Evolutionary conservation across 2,329 filamentous ascomycete species (phyloP).

Genomic region (Apiospora sp.): DNA sequence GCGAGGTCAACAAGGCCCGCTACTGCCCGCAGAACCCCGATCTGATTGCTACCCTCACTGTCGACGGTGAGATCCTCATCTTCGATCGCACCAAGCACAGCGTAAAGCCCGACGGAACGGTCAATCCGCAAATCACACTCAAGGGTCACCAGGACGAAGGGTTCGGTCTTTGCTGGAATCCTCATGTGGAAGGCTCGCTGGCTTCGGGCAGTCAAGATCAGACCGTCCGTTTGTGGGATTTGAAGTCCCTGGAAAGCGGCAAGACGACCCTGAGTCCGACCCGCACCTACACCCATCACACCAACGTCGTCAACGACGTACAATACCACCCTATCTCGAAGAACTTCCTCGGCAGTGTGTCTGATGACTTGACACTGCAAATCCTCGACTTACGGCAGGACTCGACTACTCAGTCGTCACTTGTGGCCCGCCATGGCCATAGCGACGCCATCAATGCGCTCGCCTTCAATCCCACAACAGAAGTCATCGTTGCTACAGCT

Average conservation of each 20-base stretch:
- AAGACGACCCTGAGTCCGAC: slow-evolving; percentile 75
- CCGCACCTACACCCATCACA: slow-evolving; percentile 86
- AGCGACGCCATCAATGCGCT: slow-evolving; percentile 95
- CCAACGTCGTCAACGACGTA: slow-evolving; percentile 93
- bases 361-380: slow-evolving; percentile 92
- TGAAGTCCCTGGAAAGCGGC: slow-evolving; percentile 76
- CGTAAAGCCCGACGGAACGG: slow-evolving; percentile 74
- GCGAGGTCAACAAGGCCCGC: slow-evolving; percentile 97
- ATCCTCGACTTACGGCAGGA: slow-evolving; percentile 84
- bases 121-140: slow-evolving; percentile 85
- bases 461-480: slow-evolving; percentile 91
- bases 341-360: slow-evolving; percentile 89
- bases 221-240: slow-evolving; percentile 91
- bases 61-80: slow-evolving; percentile 86
- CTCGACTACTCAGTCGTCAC: slow-evolving; percentile 71
- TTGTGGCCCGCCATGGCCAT: slow-evolving; percentile 78
- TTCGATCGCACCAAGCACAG: slow-evolving; percentile 97
- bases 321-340: slow-evolving; percentile 91
- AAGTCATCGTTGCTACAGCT: slow-evolving; percentile 88
- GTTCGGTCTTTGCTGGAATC: slow-evolving; percentile 93
- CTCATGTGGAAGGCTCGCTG: slow-evolving; percentile 80
- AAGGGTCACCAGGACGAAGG: slow-evolving; percentile 88
- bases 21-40: slow-evolving; percentile 98
- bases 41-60: slow-evolving; percentile 91
- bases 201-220: slow-evolving; percentile 92